phyloP scores from a whole-genome alignment of 352 stramenopile species.

The Phytophthora fragariaefolia region DNA sequence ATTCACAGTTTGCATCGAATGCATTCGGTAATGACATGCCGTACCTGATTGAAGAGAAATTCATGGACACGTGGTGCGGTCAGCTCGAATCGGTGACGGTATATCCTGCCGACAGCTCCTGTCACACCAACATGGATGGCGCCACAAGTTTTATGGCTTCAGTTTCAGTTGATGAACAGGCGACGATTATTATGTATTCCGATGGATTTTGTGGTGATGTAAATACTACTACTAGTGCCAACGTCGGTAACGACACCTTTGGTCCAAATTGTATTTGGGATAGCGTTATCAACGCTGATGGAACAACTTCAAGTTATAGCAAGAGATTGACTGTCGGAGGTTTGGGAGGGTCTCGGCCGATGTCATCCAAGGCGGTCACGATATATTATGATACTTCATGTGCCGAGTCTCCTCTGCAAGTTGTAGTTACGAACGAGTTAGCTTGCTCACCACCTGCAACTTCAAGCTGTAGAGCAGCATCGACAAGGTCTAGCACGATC shows the following conservation, averaged over 20 bases:
- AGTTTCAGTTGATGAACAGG: background rate
- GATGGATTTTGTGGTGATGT: background rate
- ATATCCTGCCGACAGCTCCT: constrained; percentile 7
- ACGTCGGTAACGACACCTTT: background rate
- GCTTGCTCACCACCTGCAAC: background rate
- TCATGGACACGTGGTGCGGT: background rate
- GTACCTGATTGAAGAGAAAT: constrained; percentile 19
- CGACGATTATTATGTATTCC: background rate
- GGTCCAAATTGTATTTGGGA: background rate
- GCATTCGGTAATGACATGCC: constrained; percentile 6
- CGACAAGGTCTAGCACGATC: background rate
- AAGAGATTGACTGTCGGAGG: constrained; percentile 11
- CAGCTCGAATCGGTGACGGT: constrained; percentile 4
- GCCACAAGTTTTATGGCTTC: constrained; percentile 6
- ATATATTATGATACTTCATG: constrained; percentile 13
- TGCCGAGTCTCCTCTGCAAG: background rate
- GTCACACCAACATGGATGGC: constrained; percentile 5
- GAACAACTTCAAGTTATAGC: constrained; percentile 10
- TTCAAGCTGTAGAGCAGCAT: background rate
- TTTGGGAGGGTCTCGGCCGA: background rate
- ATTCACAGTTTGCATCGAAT: background rate
- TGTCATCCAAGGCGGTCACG: background rate
- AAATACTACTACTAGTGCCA: background rate
- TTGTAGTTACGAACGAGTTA: constrained; percentile 12
- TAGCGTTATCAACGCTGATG: background rate